phyloP scores from a whole-genome alignment of 129 eudicot genomes.

The Chrysanthemum lavandulifolium region DNA sequence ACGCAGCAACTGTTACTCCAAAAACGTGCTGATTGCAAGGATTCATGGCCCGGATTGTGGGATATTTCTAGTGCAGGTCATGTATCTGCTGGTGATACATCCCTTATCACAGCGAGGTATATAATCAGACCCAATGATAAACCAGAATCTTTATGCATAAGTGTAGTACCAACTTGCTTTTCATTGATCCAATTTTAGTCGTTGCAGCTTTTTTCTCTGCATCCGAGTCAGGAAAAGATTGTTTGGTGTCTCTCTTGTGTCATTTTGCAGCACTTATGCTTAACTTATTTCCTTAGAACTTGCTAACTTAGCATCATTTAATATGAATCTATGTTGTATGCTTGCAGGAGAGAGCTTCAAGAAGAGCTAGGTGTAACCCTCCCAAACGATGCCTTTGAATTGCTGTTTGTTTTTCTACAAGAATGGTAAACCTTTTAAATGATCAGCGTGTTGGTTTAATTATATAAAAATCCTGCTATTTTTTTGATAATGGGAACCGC shows the following conservation, averaged over 20 bases:
- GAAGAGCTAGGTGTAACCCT: slow-evolving; percentile 91
- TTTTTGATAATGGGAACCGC: neutral
- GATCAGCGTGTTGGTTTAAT: too few species aligned
- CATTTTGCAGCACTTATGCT: too few species aligned
- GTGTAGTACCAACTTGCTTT: neutral
- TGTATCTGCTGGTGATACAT: slow-evolving; percentile 91
- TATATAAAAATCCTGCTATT: neutral
- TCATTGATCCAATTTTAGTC: too few species aligned
- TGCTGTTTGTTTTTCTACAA: slow-evolving; percentile 62
- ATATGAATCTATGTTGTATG: slow-evolving; percentile 3
- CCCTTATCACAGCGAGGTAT: slow-evolving; percentile 79
- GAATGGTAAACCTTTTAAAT: slow-evolving; percentile 51
- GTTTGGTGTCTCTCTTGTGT: too few species aligned
- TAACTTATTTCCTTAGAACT: too few species aligned
- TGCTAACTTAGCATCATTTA: too few species aligned
- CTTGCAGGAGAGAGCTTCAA: slow-evolving; percentile 89
- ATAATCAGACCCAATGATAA: neutral
- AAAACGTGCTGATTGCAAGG: slow-evolving; percentile 78
- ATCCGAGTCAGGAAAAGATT: too few species aligned
- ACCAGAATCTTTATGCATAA: neutral
- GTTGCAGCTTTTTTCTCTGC: too few species aligned
- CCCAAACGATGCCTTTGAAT: slow-evolving; percentile 94
- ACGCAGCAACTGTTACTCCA: slow-evolving; percentile 81
- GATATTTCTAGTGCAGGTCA: slow-evolving; percentile 98
- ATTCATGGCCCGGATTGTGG: slow-evolving; percentile 94